Evolutionary conservation across 1,284 basidiomycete species (phyloP), one percentile per base, ranked within the genome.

Genomic region (Microbotryomycetes sp.): DNA sequence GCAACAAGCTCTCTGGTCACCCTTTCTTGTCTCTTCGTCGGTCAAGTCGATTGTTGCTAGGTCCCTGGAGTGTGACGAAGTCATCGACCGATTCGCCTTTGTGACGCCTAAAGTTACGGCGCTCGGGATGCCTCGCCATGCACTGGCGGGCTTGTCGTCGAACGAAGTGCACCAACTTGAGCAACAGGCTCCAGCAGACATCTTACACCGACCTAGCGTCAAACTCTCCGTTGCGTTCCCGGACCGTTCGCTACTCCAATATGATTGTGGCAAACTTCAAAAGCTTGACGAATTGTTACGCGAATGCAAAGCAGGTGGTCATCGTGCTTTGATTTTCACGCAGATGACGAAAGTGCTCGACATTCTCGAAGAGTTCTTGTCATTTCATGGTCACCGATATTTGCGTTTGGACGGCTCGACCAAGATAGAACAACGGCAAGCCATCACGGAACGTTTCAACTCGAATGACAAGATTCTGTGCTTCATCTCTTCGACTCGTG

Each of bases 291-390:
- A 79, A 26, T 80, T 97, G 31, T 81, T 97, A 49, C 84, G 90
- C 25, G 84, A 89, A 72, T 87, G 86, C 74, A 92, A 93, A 73
- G 84, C 84, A 0, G 89, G 84, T 3, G 90, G 91, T 0, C 92
- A 97, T 74, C 87, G 93, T 1, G 83, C 91, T 25, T 81, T 97
- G 53, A 94, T 97, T 70, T 97, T 97, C 76, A 97, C 93, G 0
- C 93, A 97, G 73, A 97, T 97, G 93, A 97, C 93, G 25, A 82
- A 83, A 62, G 88, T 97, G 42, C 81, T 97, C 58, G 93, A 97
- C 75, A 93, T 97, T 59, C 81, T 97, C 54, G 94, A 97, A 74
- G 86, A 86, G 42, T 97, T 94, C 77, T 81, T 97, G 63, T 94
- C 88, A 71, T 86, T 91, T 68, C 91, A 93, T 71, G 94, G 93